Evolutionary conservation across 768 basidiomycete species (phyloP), one percentile per base, ranked within the genome.

Genomic region (Strobilomyces confusus): DNA sequence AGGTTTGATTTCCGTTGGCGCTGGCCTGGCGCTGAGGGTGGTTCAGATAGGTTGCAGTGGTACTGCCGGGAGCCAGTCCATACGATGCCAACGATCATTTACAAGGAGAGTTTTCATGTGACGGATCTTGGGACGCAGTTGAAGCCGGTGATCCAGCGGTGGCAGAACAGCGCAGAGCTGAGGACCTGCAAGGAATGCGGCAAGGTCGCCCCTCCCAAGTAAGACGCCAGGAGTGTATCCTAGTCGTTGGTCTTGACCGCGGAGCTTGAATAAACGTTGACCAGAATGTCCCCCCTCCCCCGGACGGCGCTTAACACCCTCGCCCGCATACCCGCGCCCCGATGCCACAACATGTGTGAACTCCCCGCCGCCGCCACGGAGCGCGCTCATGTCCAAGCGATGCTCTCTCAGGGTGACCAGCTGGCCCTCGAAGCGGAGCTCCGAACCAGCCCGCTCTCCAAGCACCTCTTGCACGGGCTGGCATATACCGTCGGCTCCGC

Each of bases 51-150:
- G 1, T 77, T 98, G 25, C 83, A 91, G 22, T 98, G 95, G 94
- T 97, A 94, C 71, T 98, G 93, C 70, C 82, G 75, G 19, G 80
- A 84, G 4, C 63, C 73, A 0, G 69, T 67, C 3, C 92, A 95
- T 69, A 53, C 68, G 22, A 71, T 72, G 38, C 88, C 91, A 0
- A 84, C 83, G n/a, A 75, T 91, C 56, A 88, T 94, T 59, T 78
- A 85, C 58, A 89, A 95, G 72, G 91, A 92, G 54, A 73, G 78
- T 0, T 92, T 98, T 66, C 91, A 94, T 65, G 87, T 89, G 57
- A 86, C 84, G 0, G 92, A 98, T 64, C 80, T 98, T 26, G 95
- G 94, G 40, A 89, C 88, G 13, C 95, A 98, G 72, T 76, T 98
- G 49, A 95, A 95, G 72, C 90, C 93, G 0, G 78, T 93, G 44